Percentiles rank a stretch among this genome's conserved stretches.
phyloP scores from a whole-genome alignment of 805 yeast genomes.

The Saccharomycopsis babjevae region DNA sequence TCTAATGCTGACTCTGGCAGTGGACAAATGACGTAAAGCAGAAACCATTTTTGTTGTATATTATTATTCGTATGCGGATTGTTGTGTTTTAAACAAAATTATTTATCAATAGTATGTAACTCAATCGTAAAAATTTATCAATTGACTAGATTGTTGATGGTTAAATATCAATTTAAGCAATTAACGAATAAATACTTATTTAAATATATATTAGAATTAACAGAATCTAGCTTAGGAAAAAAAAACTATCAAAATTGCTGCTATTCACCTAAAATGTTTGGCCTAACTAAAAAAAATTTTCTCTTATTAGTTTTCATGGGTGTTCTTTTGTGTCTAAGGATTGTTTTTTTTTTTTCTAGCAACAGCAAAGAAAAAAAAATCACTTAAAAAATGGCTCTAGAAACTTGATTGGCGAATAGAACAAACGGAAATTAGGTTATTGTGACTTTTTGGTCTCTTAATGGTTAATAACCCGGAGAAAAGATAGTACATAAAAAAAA shows the following conservation, averaged over 20 bases:
- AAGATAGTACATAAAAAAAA: no score
- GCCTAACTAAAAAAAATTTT: background rate
- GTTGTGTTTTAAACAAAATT: background rate
- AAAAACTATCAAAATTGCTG: background rate
- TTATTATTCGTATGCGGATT: background rate
- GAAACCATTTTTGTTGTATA: slow-evolving; percentile 9
- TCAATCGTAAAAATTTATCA: no score
- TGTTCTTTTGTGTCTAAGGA: background rate
- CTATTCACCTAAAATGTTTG: background rate
- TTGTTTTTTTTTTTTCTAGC: background rate
- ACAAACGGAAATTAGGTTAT: background rate
- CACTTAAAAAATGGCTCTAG: background rate
- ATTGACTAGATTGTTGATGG: no score
- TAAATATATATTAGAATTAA: background rate
- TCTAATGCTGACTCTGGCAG: slow-evolving; percentile 2
- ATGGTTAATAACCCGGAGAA: slow-evolving; percentile 20
- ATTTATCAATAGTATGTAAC: background rate
- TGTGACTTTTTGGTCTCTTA: background rate
- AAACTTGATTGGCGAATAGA: background rate
- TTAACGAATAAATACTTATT: background rate
- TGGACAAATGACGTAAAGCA: slow-evolving; percentile 10
- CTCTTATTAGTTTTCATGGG: background rate
- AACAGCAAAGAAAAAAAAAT: background rate
- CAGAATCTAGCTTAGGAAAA: background rate
- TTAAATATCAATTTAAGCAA: no score